Conservation (phyloP, 441 rosid genomes). For the Theobroma grandiflorum region DNA sequence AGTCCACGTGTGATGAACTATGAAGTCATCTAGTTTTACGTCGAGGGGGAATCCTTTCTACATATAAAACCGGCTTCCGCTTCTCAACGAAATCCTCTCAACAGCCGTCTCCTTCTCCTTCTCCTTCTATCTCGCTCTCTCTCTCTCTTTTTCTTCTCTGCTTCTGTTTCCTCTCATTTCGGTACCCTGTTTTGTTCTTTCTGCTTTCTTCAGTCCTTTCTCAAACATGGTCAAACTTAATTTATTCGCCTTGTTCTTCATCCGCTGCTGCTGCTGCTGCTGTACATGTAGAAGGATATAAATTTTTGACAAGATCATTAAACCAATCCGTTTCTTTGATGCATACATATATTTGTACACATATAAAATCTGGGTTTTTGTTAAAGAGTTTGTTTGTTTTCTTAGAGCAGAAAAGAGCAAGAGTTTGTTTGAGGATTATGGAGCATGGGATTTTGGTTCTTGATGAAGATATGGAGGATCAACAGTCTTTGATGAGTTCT, state of each 20-base stretch:
- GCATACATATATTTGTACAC: too few species aligned
- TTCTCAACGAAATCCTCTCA: constrained; percentile 23
- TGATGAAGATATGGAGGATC: background rate
- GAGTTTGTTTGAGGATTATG: background rate
- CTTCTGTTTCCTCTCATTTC: background rate
- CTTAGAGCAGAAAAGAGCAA: background rate
- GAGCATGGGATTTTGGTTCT: background rate
- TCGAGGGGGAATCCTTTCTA: background rate
- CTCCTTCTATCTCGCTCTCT: background rate
- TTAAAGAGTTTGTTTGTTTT: background rate
- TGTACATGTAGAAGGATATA: too few species aligned
- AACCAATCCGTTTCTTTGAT: background rate
- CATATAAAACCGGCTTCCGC: background rate
- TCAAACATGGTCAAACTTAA: background rate
- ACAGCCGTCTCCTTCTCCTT: background rate
- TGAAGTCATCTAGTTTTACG: constrained; percentile 9
- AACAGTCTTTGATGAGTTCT: background rate
- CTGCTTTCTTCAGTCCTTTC: background rate
- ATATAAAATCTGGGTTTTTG: background rate
- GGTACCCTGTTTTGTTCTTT: background rate
- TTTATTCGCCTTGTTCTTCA: background rate
- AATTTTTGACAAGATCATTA: background rate
- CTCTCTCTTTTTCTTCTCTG: background rate
- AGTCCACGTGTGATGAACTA: background rate
- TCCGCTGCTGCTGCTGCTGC: too few species aligned